Evolutionary conservation across 306 rosid genomes (phyloP).

Genomic region (Clitoria ternatea): DNA sequence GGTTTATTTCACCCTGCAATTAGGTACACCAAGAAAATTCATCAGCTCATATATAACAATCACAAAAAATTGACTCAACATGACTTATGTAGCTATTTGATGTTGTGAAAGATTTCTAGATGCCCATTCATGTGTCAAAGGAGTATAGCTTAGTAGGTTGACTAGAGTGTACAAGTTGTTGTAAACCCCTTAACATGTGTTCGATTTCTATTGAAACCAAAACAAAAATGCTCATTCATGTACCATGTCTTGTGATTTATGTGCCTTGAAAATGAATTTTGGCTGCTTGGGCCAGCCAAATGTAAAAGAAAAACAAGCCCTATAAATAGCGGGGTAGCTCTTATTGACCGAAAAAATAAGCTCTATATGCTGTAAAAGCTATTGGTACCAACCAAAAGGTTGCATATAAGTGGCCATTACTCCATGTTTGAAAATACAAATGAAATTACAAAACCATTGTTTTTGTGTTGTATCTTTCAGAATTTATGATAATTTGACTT

Average conservation of each 20-base stretch:
- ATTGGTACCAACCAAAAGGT: background rate
- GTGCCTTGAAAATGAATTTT: background rate
- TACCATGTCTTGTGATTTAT: background rate
- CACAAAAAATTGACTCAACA: too few species aligned
- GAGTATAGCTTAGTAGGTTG: too few species aligned
- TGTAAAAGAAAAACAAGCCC: background rate
- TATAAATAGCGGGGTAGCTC: background rate
- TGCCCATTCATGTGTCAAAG: background rate
- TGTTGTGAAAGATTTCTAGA: background rate
- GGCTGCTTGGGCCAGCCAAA: background rate
- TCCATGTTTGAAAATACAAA: background rate
- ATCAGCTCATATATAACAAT: constrained; percentile 9
- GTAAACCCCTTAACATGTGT: too few species aligned
- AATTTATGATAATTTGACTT: background rate
- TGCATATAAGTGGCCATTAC: background rate
- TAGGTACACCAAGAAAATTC: background rate
- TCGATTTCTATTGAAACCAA: too few species aligned
- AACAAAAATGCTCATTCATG: background rate
- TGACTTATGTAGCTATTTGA: too few species aligned
- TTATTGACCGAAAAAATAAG: background rate
- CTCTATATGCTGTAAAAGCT: background rate
- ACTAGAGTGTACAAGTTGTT: too few species aligned
- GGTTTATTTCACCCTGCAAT: constrained; percentile 36
- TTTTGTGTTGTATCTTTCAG: background rate
- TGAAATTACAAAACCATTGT: background rate